Conservation (phyloP, 441 rosid species). For the Adansonia gregorii region DNA sequence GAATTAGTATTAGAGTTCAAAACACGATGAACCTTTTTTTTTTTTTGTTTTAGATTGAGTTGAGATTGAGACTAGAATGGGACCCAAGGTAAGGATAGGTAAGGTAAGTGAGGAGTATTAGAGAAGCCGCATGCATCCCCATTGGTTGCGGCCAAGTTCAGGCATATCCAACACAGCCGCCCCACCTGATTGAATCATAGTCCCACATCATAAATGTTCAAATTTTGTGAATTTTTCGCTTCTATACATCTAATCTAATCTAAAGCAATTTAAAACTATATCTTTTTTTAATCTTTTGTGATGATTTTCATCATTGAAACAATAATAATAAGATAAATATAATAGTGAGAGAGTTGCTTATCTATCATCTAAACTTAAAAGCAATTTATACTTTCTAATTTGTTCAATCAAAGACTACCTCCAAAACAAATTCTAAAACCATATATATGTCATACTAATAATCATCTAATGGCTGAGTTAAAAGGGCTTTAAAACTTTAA, state of each 20-base stretch:
- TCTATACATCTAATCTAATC: too few species aligned
- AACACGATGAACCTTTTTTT: background rate
- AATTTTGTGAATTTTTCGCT: too few species aligned
- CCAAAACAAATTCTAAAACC: background rate
- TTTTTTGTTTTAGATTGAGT: too few species aligned
- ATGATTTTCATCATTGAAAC: too few species aligned
- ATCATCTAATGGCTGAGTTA: background rate
- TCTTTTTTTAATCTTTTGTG: too few species aligned
- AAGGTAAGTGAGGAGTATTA: slow-evolving; percentile 11
- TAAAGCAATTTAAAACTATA: too few species aligned
- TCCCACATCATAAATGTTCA: slow-evolving; percentile 30
- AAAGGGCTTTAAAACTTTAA: background rate
- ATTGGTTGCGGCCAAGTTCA: slow-evolving; percentile 46
- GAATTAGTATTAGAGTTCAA: background rate
- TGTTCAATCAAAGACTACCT: background rate
- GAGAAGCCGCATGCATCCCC: slow-evolving; percentile 38
- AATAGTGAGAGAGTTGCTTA: too few species aligned
- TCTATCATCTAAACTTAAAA: too few species aligned
- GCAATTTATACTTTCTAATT: too few species aligned
- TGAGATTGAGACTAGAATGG: slow-evolving; percentile 12
- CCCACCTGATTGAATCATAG: slow-evolving; percentile 23
- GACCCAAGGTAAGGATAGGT: slow-evolving; percentile 21
- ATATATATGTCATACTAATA: background rate
- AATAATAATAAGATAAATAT: too few species aligned
- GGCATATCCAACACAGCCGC: slow-evolving; percentile 20